Conservation (phyloP, 225 moss, liverwort and hornwort species). For the Thuidium tamariscinum region DNA sequence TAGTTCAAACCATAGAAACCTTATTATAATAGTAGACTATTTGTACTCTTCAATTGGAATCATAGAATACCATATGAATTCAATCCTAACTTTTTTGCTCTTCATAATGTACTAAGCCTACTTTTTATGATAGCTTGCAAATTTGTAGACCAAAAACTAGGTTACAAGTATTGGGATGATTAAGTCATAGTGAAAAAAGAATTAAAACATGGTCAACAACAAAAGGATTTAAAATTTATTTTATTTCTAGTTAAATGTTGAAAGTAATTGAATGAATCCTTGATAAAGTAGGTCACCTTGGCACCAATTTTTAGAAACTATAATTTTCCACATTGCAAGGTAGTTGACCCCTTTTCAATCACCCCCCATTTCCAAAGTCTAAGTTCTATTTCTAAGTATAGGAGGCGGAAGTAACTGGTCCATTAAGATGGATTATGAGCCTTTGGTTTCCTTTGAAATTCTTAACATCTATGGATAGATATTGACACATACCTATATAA, state of each 20-base stretch:
- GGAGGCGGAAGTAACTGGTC: too few relatives aligned
- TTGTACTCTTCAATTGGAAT: not conserved
- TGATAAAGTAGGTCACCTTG: not conserved
- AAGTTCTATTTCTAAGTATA: too few relatives aligned
- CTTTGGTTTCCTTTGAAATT: too few relatives aligned
- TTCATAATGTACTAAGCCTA: not conserved
- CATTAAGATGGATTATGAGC: too few relatives aligned
- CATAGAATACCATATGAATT: not conserved
- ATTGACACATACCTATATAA: too few relatives aligned
- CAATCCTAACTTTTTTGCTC: not conserved
- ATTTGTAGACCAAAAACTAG: not conserved
- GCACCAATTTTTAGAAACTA: not conserved
- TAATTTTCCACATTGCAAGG: not conserved
- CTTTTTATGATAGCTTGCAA: not conserved
- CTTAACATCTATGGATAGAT: too few relatives aligned
- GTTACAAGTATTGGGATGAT: not conserved
- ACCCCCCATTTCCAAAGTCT: too few relatives aligned
- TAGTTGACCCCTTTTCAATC: too few relatives aligned
- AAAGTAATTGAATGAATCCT: not conserved
- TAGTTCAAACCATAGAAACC: not conserved
- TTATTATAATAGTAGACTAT: not conserved
- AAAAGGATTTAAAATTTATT: too few relatives aligned
- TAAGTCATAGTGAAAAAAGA: not conserved
- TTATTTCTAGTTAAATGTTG: not conserved
- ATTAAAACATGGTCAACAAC: rapidly evolving